Evolutionary conservation across 306 rosid genomes (phyloP), one percentile per base, ranked within the genome.

Genomic region (Cercis canadensis): DNA sequence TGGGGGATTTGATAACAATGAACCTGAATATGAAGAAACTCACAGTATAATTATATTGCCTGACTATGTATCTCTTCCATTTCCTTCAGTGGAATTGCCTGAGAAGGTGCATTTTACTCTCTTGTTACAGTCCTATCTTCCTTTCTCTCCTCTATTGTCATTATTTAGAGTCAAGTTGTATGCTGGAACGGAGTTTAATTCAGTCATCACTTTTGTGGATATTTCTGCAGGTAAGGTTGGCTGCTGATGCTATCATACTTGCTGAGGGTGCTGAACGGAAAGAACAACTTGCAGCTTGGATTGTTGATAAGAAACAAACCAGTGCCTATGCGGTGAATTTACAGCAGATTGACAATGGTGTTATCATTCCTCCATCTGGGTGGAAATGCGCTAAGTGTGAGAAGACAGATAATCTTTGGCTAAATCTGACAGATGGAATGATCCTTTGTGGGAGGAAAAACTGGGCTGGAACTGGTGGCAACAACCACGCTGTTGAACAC

Each of bases 381-480:
- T 94, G 97, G 99, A 89, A 86, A 75, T 94, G 99, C 81, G 31
- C 82, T 4, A 78, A 94, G 81, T 94, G 99, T 86, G 97, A 94
- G 31, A 91, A 91, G 84, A 84, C 73, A 39, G 96, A 91, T 6
- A 94, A 94, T 78, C 97, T 94, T 55, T 94, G 99, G 99, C 83
- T 94, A 54, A 94, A 94, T 81, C 79, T 94, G 69, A 87, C 97
- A 36, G 97, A 94, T 77, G 99, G 99, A 57, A 69, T 46, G 83
- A 91, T 90, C 58, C 90, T 87, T 61, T 94, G 99, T 77, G 99
- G 97, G 82, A 87, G 99, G 78, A 89, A 31, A 83, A 94, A 87
- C 65, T 94, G 96, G 96, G 99, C 90, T 71, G 97, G 99, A 55
- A 91, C 72, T 60, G 99, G 99, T 64, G 99, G 99, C 46, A 94